Percentiles rank a stretch among this genome's conserved stretches.
These are phyloP conservation scores for Luzula sylvatica DNA, from an alignment of 176 grass and related monocot genomes.

Conservation along the genomic window DNA sequence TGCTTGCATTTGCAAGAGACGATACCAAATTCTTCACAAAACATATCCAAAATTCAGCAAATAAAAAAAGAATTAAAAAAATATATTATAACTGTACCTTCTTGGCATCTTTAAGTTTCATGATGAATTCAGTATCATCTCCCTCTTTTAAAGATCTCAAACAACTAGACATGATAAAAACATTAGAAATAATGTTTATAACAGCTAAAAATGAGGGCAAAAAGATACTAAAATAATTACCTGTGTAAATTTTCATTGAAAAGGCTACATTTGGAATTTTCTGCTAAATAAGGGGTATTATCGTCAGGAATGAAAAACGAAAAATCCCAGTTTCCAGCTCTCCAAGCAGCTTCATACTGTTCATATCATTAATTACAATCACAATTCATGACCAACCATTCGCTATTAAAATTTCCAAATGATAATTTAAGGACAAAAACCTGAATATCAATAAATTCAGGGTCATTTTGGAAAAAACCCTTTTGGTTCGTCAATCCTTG, in stretches of 20 bases:
- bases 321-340: constrained; percentile 94
- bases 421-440: constrained; percentile 18
- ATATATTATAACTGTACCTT: constrained; percentile 41
- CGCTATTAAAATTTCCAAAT: not conserved
- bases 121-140: constrained; percentile 61
- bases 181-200: constrained; percentile 4
- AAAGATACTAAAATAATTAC: constrained; percentile 25
- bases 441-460: constrained; percentile 84
- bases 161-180: constrained; percentile 52
- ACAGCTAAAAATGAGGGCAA: not conserved
- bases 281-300: constrained; percentile 24
- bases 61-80: not conserved
- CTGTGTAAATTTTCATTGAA: constrained; percentile 92
- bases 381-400: too few species aligned
- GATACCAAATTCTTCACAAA: constrained; percentile 55
- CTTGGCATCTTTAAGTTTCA: constrained; percentile 64
- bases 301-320: constrained; percentile 53
- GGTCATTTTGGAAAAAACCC: constrained; percentile 53
- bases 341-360: constrained; percentile 97
- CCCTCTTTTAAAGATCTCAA: constrained; percentile 81
- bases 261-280: constrained; percentile 30
- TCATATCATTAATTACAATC: too few species aligned
- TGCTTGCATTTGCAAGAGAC: constrained; percentile 75
- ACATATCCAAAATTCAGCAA: not conserved
- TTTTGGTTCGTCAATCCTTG: constrained; percentile 68